Evolutionary conservation across 2,329 filamentous ascomycete genomes (phyloP).

Genomic region (Zasmidium citrigriseum): DNA sequence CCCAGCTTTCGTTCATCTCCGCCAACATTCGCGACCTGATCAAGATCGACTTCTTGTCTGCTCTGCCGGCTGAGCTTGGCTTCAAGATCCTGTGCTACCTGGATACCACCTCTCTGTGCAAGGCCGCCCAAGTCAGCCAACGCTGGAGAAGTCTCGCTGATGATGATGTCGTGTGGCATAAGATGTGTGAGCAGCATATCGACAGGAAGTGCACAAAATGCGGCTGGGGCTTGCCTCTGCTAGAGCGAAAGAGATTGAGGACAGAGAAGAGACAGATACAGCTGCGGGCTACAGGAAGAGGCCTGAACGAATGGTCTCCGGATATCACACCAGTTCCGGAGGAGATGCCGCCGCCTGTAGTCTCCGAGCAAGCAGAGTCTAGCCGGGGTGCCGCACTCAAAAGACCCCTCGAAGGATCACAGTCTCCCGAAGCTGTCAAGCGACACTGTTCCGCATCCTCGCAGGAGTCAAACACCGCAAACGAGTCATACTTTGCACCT

Average conservation of each 20-base stretch:
- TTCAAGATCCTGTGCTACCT: constrained; percentile 92
- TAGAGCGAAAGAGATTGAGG: constrained; percentile 84
- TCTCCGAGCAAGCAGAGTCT: background rate
- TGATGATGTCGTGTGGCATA: constrained; percentile 96
- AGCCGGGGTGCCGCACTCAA: constrained; percentile 13
- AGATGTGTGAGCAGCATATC: constrained; percentile 97
- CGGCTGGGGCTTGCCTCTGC: constrained; percentile 86
- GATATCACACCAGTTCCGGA: constrained; percentile 52
- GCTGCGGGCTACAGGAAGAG: constrained; percentile 63
- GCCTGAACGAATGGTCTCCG: constrained; percentile 56
- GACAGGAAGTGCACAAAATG: constrained; percentile 92
- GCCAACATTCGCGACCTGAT: constrained; percentile 90
- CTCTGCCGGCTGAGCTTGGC: constrained; percentile 84
- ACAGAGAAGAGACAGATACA: constrained; percentile 86
- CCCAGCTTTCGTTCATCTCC: constrained; percentile 90
- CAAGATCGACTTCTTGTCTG: constrained; percentile 93
- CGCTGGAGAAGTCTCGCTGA: constrained; percentile 90
- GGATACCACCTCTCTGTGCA: constrained; percentile 91
- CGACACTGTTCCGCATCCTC: constrained; percentile 26
- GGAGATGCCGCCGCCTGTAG: constrained; percentile 11
- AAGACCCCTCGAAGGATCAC: constrained; percentile 21
- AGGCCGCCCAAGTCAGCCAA: constrained; percentile 89
- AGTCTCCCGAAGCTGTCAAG: constrained; percentile 30
- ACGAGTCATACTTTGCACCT: constrained; percentile 52
- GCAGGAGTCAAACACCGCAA: constrained; percentile 11